Evolutionary conservation across 148 eudicot genomes (phyloP).

Genomic region (Chenopodium album): DNA sequence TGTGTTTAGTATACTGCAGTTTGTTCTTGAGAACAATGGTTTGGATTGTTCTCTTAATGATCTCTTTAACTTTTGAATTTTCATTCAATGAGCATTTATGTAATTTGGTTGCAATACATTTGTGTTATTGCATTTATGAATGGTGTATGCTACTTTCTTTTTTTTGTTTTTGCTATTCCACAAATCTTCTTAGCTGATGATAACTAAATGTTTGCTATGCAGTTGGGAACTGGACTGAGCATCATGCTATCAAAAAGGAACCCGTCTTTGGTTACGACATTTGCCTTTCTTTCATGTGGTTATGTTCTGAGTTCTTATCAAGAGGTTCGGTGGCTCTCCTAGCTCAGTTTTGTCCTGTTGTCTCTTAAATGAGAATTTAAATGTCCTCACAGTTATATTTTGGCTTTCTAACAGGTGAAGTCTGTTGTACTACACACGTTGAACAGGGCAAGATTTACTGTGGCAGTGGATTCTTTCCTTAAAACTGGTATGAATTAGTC

Average conservation of each 20-base stretch:
- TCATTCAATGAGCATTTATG: not conserved
- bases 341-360: slow-evolving; percentile 1
- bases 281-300: slow-evolving; percentile 88
- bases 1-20: too few relatives aligned
- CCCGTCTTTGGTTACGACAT: slow-evolving; percentile 78
- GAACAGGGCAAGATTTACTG: slow-evolving; percentile 86
- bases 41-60: not conserved
- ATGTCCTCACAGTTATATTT: slow-evolving; percentile 18
- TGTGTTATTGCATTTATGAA: not conserved
- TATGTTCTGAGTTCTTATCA: slow-evolving; percentile 87
- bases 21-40: not conserved
- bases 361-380: slow-evolving; percentile 5
- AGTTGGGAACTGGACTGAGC: slow-evolving; percentile 97
- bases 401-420: slow-evolving; percentile 58
- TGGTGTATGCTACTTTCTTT: not conserved
- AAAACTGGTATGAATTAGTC: slow-evolving; percentile 57
- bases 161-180: not conserved
- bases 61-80: not conserved
- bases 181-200: slow-evolving; percentile 12
- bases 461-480: slow-evolving; percentile 86
- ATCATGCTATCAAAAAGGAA: slow-evolving; percentile 79
- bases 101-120: not conserved
- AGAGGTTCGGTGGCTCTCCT: slow-evolving; percentile 57
- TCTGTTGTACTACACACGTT: slow-evolving; percentile 85
- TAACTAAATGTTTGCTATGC: slow-evolving; percentile 24